These are phyloP conservation scores for Ophiostoma tasmaniense DNA, from an alignment of 2,329 filamentous ascomycete species.

Conservation along the genomic window DNA sequence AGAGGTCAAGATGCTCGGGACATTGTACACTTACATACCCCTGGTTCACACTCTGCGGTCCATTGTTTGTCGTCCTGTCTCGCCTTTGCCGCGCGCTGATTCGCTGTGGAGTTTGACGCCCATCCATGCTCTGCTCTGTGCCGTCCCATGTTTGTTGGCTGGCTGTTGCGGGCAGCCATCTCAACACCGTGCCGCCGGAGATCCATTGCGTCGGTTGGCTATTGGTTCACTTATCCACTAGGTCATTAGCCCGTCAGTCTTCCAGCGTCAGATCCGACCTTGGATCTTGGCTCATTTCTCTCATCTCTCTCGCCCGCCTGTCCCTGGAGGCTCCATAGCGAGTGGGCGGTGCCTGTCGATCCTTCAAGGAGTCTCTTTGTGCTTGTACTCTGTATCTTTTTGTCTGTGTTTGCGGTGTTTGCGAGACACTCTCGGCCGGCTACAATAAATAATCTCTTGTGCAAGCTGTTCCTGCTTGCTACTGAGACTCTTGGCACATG, in stretches of 20 bases:
- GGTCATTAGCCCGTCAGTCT: neutral
- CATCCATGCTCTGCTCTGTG: neutral
- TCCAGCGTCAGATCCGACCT: neutral
- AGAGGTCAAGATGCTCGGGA: neutral
- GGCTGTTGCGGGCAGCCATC: neutral
- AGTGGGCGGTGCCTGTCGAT: constrained; percentile 7
- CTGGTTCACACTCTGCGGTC: neutral
- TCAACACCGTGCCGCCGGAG: neutral
- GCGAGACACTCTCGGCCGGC: neutral
- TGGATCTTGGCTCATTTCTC: constrained; percentile 3
- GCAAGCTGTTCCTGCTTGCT: neutral
- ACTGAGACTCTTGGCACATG: neutral
- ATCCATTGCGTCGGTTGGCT: neutral
- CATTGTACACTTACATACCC: neutral
- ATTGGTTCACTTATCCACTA: neutral
- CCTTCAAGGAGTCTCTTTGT: neutral
- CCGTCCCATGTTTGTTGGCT: neutral
- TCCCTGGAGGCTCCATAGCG: neutral
- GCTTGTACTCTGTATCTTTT: neutral
- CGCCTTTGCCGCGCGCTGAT: constrained; percentile 2
- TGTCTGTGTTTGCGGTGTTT: neutral
- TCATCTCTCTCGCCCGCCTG: neutral
- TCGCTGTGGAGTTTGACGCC: neutral
- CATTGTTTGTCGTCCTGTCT: neutral
- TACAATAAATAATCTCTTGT: no score